Percentiles rank a stretch among this genome's conserved stretches.
Evolutionary conservation across 75 land plant genomes (phyloP).

Genomic region (Chamaecyparis obtusa): DNA sequence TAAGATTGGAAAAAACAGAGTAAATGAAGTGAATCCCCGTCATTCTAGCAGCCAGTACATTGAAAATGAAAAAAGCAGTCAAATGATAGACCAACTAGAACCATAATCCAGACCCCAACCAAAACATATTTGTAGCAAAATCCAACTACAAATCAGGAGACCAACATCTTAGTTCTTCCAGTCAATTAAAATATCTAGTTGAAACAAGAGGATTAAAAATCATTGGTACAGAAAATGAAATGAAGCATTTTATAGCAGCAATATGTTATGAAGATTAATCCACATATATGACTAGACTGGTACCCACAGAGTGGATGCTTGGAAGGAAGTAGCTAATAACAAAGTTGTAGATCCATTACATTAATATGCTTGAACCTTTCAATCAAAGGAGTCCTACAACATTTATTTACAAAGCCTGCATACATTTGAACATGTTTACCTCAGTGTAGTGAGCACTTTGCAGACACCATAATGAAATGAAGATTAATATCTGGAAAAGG

Average conservation of each 20-base stretch:
- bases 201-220: neutral
- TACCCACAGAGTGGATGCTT: neutral
- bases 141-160: neutral
- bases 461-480: neutral
- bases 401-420: neutral
- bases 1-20: neutral
- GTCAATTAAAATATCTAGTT: neutral
- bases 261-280: neutral
- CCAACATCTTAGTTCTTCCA: neutral
- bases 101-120: neutral
- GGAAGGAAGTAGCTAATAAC: neutral
- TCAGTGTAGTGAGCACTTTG: neutral
- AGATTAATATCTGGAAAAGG: conserved; percentile 7
- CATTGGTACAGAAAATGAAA: neutral
- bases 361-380: neutral
- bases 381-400: neutral
- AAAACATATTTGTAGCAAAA: neutral
- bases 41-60: neutral
- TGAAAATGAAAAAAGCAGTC: neutral
- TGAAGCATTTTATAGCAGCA: neutral
- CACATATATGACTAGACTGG: neutral
- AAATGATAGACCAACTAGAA: neutral
- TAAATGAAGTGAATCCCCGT: neutral
- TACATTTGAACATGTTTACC: neutral
- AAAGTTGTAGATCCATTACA: neutral